phyloP scores from a whole-genome alignment of 345 rosid genomes.

The Noccaea bulbosa region DNA sequence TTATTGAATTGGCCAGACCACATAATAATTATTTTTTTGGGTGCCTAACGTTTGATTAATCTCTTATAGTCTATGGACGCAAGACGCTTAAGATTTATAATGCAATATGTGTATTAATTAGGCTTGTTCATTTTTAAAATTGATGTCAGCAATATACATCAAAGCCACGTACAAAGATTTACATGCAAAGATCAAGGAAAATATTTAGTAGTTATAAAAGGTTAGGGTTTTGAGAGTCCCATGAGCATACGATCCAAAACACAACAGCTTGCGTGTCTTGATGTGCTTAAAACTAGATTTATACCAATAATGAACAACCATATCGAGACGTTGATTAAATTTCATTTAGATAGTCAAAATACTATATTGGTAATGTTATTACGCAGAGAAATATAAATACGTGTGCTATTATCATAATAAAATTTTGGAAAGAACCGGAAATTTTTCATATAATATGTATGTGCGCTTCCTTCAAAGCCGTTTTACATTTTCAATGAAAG shows the following conservation, averaged over 20 bases:
- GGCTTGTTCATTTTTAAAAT: neutral
- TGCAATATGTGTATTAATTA: neutral
- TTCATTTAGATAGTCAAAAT: neutral
- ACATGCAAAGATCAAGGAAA: slow-evolving; percentile 2
- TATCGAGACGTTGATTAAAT: slow-evolving; percentile 24
- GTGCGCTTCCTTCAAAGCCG: neutral
- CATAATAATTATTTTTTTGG: neutral
- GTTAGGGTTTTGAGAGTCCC: slow-evolving; percentile 44
- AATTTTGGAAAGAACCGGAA: too few relatives aligned
- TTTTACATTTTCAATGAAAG: neutral
- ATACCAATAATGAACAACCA: slow-evolving; percentile 43
- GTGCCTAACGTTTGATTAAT: slow-evolving; percentile 19
- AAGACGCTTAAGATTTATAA: neutral
- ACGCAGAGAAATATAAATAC: neutral
- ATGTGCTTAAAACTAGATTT: slow-evolving; percentile 38
- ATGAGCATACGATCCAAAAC: slow-evolving; percentile 23
- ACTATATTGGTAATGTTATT: neutral
- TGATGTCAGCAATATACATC: slow-evolving; percentile 15
- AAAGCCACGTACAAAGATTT: slow-evolving; percentile 34
- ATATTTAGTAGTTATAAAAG: slow-evolving; percentile 16
- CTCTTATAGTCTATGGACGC: too few relatives aligned
- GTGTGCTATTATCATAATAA: too few relatives aligned
- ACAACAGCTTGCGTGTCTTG: slow-evolving; percentile 39
- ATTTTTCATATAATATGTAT: neutral
- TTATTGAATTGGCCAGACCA: neutral